Evolutionary conservation across 306 rosid species (phyloP).

Genomic region (Spatholobus suberectus): DNA sequence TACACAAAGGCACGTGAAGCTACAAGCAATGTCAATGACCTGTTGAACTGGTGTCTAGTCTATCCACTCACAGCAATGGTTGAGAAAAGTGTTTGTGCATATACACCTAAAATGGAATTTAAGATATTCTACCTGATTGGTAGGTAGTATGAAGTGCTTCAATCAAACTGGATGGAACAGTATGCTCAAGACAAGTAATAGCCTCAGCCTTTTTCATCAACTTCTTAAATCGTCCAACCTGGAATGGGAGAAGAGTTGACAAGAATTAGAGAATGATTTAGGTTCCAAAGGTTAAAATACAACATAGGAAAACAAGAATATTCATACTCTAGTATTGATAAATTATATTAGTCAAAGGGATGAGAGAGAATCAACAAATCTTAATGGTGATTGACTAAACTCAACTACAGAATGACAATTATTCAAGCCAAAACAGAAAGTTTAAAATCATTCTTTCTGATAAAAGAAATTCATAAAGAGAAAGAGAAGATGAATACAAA

Average conservation of each 20-base stretch:
- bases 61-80: not conserved
- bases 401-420: not conserved
- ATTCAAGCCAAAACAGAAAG: constrained; percentile 19
- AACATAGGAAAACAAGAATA: constrained; percentile 5
- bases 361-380: not conserved
- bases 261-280: constrained; percentile 22
- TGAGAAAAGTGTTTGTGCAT: constrained; percentile 1
- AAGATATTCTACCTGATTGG: constrained; percentile 64
- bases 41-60: not conserved
- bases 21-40: not conserved
- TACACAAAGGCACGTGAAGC: not conserved
- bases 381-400: not conserved
- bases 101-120: constrained; percentile 22
- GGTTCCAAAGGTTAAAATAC: constrained; percentile 27
- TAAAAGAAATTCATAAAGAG: not conserved
- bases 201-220: constrained; percentile 81
- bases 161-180: constrained; percentile 63
- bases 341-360: not conserved
- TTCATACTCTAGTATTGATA: not conserved
- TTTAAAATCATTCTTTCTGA: not conserved
- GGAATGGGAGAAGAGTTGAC: constrained; percentile 38
- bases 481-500: not conserved
- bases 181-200: constrained; percentile 57
- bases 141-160: constrained; percentile 67
- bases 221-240: constrained; percentile 83